Evolutionary conservation across 495 filamentous ascomycete genomes (phyloP).

Genomic region (Xylaria palmicola): DNA sequence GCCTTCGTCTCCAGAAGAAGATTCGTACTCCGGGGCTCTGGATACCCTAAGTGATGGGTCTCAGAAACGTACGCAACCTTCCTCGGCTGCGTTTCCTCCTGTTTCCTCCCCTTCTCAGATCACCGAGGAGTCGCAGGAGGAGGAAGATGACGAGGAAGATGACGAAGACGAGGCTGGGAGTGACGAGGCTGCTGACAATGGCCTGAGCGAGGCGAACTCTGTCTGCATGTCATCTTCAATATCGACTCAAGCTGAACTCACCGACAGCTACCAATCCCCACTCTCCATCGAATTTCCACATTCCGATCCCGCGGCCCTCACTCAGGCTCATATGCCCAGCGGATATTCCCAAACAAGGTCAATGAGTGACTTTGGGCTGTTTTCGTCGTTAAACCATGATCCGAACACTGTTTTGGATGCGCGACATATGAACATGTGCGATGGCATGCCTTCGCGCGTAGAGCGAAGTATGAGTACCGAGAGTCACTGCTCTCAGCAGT

Average conservation of each 20-base stretch:
- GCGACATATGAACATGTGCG: background rate
- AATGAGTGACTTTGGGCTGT: slow-evolving; percentile 18
- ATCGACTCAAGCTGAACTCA: background rate
- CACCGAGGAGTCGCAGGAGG: slow-evolving; percentile 16
- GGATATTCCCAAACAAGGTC: slow-evolving; percentile 12
- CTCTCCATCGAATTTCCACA: slow-evolving; percentile 4
- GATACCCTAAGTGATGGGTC: slow-evolving; percentile 34
- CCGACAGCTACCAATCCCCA: slow-evolving; percentile 9
- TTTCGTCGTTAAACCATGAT: background rate
- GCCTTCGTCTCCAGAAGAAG: slow-evolving; percentile 34
- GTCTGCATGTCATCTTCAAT: background rate
- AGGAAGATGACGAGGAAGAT: slow-evolving; percentile 24
- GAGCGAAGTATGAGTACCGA: slow-evolving; percentile 17
- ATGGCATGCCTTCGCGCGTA: background rate
- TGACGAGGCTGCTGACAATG: background rate
- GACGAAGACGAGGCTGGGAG: slow-evolving; percentile 12
- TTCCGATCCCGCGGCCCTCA: background rate
- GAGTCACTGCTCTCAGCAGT: slow-evolving; percentile 2
- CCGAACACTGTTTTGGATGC: background rate
- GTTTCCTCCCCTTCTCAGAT: slow-evolving; percentile 21
- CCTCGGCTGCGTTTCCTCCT: slow-evolving; percentile 36
- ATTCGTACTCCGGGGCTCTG: slow-evolving; percentile 16
- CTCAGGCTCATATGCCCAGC: background rate
- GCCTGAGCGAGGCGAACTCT: background rate
- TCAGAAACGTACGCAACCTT: slow-evolving; percentile 35